Percentiles rank a stretch among this genome's conserved stretches.
Evolutionary conservation across 495 filamentous ascomycete genomes (phyloP).

Genomic region (Tuber indicum): DNA sequence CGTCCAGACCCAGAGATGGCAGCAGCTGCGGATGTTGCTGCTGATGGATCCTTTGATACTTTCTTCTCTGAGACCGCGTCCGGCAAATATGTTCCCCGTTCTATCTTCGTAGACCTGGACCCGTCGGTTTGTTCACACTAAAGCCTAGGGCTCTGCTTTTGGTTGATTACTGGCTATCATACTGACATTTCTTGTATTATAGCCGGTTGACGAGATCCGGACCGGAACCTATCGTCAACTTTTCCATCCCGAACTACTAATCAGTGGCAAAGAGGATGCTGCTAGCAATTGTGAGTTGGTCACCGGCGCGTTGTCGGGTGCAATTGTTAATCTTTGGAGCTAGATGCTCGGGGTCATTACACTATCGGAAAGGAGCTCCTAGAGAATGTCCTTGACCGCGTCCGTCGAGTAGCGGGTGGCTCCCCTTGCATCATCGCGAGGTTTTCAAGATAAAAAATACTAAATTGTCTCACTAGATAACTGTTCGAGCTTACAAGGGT

Average conservation of each 20-base stretch:
- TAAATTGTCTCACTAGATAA: conserved; percentile 53
- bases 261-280: conserved; percentile 89
- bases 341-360: conserved; percentile 84
- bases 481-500: conserved; percentile 95
- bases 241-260: conserved; percentile 81
- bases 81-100: conserved; percentile 86
- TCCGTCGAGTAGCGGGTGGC: conserved; percentile 69
- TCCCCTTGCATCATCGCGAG: conserved; percentile 7
- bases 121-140: conserved; percentile 56
- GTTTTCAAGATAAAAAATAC: conserved; percentile 5
- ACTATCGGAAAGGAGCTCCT: conserved; percentile 98
- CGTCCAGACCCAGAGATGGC: conserved; percentile 54
- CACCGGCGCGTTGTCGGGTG: not conserved
- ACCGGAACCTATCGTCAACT: conserved; percentile 75
- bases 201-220: conserved; percentile 85
- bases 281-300: conserved; percentile 65
- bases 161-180: not conserved
- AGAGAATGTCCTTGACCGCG: conserved; percentile 92
- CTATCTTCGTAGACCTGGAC: conserved; percentile 84
- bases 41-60: conserved; percentile 72
- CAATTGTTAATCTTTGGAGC: conserved; percentile 8
- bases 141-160: not conserved
- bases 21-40: conserved; percentile 52
- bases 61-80: conserved; percentile 83
- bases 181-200: conserved; percentile 40